Evolutionary conservation across 352 stramenopile species (phyloP), one percentile per base, ranked within the genome.

Genomic region (Phytophthora pinifolia): DNA sequence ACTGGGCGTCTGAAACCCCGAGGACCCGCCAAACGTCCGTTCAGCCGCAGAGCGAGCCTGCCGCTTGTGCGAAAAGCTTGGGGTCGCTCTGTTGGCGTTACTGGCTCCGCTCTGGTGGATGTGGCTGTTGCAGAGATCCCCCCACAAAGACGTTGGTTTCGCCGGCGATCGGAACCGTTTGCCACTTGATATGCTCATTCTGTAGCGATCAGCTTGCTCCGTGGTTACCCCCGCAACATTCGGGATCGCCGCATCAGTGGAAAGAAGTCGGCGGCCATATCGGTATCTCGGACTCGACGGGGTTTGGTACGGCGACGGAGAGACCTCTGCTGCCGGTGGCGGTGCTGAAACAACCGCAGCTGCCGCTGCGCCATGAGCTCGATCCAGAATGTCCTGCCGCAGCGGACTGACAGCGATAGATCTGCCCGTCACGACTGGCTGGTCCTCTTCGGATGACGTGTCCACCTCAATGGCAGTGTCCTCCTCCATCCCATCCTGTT

Each of bases 171-270:
- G 54, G n/a, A 69, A 51, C 22, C 59, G 53, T 46, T 73, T 73
- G 9, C 64, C 64, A 46, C 64, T 73, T 15, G 49, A 56, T 10
- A 42, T 45, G 29, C 20, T 63, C 65, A 73, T 73, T 44, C 65
- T 49, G 41, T 64, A 65, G 6, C 55, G 59, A 49, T 76, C 67
- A 5, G 59, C 63, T 10, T 64, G 49, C 29, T 60, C 47, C 6
- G 67, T 76, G 12, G 63, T 60, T 17, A 76, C 48, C 27, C 67
- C 67, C 9, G 67, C 67, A 44, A 34, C 59, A 36, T 46, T 46
- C 13, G 25, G 47, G 14, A 61, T 29, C 6, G 47, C 46, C 18
- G 44, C 34, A 43, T 62, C 51, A 34, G 32, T 70, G 10, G 48
- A 48, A n/a, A 54, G 13, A 29, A 70, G 46, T 10, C 63, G 51